Evolutionary conservation across 495 filamentous ascomycete genomes (phyloP).

Genomic region (Neurospora sp.): DNA sequence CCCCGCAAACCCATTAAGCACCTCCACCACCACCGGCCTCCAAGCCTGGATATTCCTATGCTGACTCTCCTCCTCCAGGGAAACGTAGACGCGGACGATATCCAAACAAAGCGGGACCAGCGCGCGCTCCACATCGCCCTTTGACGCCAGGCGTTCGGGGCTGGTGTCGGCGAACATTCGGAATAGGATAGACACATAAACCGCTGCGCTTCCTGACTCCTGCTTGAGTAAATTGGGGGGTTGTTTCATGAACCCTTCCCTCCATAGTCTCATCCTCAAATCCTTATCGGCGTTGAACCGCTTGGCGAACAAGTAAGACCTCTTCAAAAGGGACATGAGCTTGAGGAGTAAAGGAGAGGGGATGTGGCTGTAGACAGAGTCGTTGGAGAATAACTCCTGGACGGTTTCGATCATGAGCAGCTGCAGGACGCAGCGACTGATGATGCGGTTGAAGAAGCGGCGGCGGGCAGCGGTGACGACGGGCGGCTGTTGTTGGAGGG

Average conservation of each 20-base stretch:
- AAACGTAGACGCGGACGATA: conserved; percentile 73
- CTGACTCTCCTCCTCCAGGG: conserved; percentile 86
- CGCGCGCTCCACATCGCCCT: conserved; percentile 75
- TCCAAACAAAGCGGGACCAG: conserved; percentile 91
- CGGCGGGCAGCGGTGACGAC: conserved; percentile 86
- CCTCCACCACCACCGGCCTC: conserved; percentile 94
- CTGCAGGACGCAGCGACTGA: conserved; percentile 96
- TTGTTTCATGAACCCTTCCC: conserved; percentile 99
- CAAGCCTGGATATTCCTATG: conserved; percentile 93
- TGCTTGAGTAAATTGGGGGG: conserved; percentile 98
- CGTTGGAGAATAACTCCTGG: conserved; percentile 95
- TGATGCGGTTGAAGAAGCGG: conserved; percentile 98
- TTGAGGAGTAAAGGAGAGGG: conserved; percentile 80
- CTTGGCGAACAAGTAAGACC: conserved; percentile 89
- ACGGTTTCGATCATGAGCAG: conserved; percentile 99
- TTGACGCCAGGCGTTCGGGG: conserved; percentile 67
- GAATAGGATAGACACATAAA: conserved; percentile 88
- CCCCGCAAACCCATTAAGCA: conserved; percentile 86
- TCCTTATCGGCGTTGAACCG: conserved; percentile 97
- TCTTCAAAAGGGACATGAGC: conserved; percentile 87
- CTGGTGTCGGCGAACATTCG: conserved; percentile 91
- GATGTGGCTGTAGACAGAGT: conserved; percentile 87
- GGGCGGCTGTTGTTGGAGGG: conserved; percentile 73
- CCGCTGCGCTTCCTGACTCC: conserved; percentile 82
- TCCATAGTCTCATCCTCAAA: conserved; percentile 84